Base-by-base conservation (phyloP, 495 filamentous ascomycete genomes). In the Penicillium silybi region DNA sequence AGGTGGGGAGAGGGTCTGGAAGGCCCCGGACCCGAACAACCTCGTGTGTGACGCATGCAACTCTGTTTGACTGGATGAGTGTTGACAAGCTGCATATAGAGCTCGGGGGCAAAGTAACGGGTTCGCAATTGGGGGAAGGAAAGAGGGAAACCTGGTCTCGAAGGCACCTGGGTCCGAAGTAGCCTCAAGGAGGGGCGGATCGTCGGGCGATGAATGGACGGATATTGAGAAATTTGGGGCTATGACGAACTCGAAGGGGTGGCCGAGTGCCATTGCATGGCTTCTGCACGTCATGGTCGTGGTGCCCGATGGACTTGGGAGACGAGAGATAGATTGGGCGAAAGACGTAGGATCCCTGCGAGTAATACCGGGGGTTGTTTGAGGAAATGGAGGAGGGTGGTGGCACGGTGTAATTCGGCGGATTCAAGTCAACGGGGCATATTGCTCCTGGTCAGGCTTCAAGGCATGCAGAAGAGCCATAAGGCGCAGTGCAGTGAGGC, bases 341-440 rank as follows among this genome's bases (percentile, higher is more conserved):
- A 26, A 43, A 20, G 26, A 37, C 39, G 29, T 45, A 32, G 37
- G 17, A 63, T 53, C 58, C 49, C 43, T 61, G 61, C 26, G 7
- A 41, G 4, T n/a, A 15, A 8, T 27, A 26, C 13, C 27, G 26
- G 25, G 17, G 22, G 35, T 46, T 11, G 25, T 46, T 32, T 13
- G 29, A 16, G 18, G 27, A 39, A 44, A 42, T 46, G 13, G 49
- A 58, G 44, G 54, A 55, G 49, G 58, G 52, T 61, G 58, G 59
- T 65, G 49, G 32, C 57, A 65, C 54, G 34, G 63, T 62, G 56
- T 62, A 53, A 60, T 61, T 64, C 50, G 55, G 48, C 53, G 46
- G 37, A 45, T 56, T 49, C 50, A 48, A 49, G 49, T 61, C 47
- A 53, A 63, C 48, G 56, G 57, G 51, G 49, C 47, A 63, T 61